Conservation (phyloP, 371 early-diverging fungal species). For the Circinella umbellata region DNA sequence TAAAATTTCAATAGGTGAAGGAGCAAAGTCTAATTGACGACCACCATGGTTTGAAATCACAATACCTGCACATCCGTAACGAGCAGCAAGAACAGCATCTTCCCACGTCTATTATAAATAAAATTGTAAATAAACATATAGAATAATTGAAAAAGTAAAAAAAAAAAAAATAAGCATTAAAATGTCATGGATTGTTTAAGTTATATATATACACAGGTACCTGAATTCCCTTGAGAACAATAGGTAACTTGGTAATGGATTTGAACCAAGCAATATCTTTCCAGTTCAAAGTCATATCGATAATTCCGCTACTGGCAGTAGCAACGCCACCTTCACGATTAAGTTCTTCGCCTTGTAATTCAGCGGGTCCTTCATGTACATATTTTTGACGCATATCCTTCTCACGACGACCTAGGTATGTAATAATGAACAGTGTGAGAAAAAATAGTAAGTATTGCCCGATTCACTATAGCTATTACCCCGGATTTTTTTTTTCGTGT, state of each 20-base stretch:
- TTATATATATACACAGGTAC: conserved; percentile 21
- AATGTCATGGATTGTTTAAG: not conserved
- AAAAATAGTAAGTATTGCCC: not conserved
- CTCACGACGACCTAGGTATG: conserved; percentile 73
- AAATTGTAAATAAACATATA: not conserved
- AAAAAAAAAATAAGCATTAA: no score
- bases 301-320: conserved; percentile 74
- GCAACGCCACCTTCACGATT: conserved; percentile 69
- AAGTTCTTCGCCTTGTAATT: conserved; percentile 30
- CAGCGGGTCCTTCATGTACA: conserved; percentile 32
- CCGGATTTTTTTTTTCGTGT: no score
- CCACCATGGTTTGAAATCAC: conserved; percentile 97
- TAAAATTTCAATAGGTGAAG: conserved; percentile 79
- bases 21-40: conserved; percentile 88
- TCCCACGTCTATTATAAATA: conserved; percentile 63
- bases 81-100: conserved; percentile 88
- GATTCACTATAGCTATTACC: not conserved
- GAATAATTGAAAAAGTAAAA: no score
- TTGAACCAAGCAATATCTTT: conserved; percentile 86
- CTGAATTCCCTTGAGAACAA: conserved; percentile 90
- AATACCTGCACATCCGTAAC: conserved; percentile 80
- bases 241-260: conserved; percentile 82
- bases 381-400: conserved; percentile 88
- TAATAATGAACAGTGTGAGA: not conserved
- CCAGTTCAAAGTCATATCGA: conserved; percentile 87